A percentile compares a stretch with the other conserved stretches of the same genome.
Conservation (phyloP, 2,329 filamentous ascomycete genomes). For the Talaromyces rugulosus region DNA sequence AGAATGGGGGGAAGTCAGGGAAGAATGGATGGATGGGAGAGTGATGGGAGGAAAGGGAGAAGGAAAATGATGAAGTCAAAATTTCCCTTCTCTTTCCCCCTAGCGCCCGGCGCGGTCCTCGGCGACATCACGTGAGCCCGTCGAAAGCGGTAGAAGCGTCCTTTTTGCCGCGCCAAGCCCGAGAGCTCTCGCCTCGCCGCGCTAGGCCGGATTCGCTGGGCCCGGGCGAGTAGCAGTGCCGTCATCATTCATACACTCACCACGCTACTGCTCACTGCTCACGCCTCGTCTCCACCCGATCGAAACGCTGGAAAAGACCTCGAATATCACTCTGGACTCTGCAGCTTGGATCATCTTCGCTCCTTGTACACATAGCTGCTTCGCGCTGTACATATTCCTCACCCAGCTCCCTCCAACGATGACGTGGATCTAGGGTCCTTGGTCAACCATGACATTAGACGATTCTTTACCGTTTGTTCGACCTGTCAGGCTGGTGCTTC, state of each 20-base stretch:
- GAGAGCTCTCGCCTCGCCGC: neutral
- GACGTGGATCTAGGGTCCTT: slow-evolving; percentile 25
- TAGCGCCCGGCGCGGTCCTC: slow-evolving; percentile 12
- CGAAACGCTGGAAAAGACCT: neutral
- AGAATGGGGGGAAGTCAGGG: neutral
- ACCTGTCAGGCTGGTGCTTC: slow-evolving; percentile 8
- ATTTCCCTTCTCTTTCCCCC: slow-evolving; percentile 13
- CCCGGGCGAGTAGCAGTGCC: neutral
- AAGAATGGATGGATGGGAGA: neutral
- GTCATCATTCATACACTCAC: neutral
- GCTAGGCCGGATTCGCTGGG: neutral
- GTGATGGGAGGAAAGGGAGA: slow-evolving; percentile 18
- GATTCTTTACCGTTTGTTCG: slow-evolving; percentile 33
- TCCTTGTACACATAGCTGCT: neutral
- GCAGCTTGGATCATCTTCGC: neutral
- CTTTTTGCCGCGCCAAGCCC: neutral
- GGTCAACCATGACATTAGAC: slow-evolving; percentile 40
- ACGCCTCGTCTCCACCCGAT: neutral
- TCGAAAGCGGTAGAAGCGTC: slow-evolving; percentile 35
- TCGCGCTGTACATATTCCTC: neutral
- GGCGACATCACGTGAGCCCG: slow-evolving; percentile 6
- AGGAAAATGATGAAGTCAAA: slow-evolving; percentile 15
- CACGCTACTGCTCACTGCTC: neutral
- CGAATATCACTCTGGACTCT: neutral
- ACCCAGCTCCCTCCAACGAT: slow-evolving; percentile 23